phyloP scores from a whole-genome alignment of 345 rosid genomes.

The Acer campestre region DNA sequence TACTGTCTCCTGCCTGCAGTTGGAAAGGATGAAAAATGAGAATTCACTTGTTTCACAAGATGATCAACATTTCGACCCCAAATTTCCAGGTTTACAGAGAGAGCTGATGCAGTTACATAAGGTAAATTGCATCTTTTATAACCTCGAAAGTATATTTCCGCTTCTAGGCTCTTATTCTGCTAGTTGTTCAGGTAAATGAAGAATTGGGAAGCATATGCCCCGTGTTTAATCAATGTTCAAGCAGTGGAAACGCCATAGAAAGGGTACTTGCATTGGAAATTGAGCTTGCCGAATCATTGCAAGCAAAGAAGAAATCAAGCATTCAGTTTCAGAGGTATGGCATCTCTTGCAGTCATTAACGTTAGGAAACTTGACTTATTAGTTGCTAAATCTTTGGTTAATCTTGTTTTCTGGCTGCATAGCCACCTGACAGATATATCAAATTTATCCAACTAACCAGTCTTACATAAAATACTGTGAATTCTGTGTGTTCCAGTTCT shows the following conservation, averaged over 20 bases:
- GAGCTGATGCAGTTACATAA: slow-evolving; percentile 68
- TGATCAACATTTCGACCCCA: slow-evolving; percentile 45
- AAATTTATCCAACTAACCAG: neutral
- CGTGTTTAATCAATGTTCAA: slow-evolving; percentile 51
- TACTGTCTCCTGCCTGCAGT: slow-evolving; percentile 41
- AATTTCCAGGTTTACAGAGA: slow-evolving; percentile 66
- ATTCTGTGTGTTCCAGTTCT: slow-evolving; percentile 55
- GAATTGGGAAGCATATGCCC: slow-evolving; percentile 81
- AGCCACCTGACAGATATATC: neutral
- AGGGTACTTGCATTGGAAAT: slow-evolving; percentile 93
- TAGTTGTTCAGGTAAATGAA: slow-evolving; percentile 70
- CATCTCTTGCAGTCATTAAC: neutral
- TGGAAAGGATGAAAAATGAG: slow-evolving; percentile 96
- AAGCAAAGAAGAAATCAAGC: slow-evolving; percentile 66
- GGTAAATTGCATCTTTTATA: slow-evolving; percentile 42
- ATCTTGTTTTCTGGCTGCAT: neutral
- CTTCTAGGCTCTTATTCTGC: slow-evolving; percentile 18
- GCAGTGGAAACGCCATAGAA: slow-evolving; percentile 71
- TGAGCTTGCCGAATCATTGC: slow-evolving; percentile 88
- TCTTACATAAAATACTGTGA: neutral
- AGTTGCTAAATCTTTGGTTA: neutral
- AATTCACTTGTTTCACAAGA: slow-evolving; percentile 59
- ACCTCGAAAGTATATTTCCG: slow-evolving; percentile 12
- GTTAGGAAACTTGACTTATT: neutral
- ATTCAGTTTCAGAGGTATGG: slow-evolving; percentile 78